Evolutionary conservation across 1,284 basidiomycete genomes (phyloP).

Genomic region (Ceratorhiza oryzae-sativae): DNA sequence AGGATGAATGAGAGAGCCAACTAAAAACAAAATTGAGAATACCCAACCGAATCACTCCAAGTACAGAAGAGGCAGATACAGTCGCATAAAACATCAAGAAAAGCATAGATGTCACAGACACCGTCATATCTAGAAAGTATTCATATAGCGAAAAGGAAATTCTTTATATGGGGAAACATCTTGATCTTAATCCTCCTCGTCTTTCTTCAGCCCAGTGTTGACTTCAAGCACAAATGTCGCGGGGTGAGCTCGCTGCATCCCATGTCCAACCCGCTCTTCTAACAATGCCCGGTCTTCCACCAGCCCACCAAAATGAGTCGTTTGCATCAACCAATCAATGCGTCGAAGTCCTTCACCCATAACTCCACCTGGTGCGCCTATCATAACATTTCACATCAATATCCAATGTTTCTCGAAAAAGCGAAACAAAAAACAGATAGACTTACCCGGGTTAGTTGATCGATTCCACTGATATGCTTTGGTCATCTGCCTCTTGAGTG

Average conservation of each 20-base stretch:
- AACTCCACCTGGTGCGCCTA: constrained; percentile 42
- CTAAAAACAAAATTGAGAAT: background rate
- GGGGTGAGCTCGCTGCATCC: constrained; percentile 17
- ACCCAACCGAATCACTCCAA: constrained; percentile 1
- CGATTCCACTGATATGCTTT: constrained; percentile 44
- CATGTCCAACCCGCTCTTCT: constrained; percentile 21
- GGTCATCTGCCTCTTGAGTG: constrained; percentile 40
- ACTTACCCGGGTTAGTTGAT: constrained; percentile 39
- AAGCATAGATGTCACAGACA: constrained; percentile 35
- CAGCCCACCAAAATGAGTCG: constrained; percentile 41
- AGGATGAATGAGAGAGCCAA: background rate
- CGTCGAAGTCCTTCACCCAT: constrained; percentile 40
- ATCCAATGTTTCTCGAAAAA: background rate
- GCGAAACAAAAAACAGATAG: background rate
- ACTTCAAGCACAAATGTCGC: constrained; percentile 37
- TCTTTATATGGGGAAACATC: background rate
- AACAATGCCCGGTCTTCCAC: constrained; percentile 24
- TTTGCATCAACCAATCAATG: constrained; percentile 41
- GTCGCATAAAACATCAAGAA: background rate
- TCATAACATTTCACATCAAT: background rate
- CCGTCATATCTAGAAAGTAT: constrained; percentile 25
- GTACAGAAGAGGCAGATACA: background rate
- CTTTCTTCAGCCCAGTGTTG: constrained; percentile 31
- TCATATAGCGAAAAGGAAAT: background rate
- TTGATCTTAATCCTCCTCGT: constrained; percentile 1